Conservation (phyloP, 2,329 filamentous ascomycete species). For the Biscogniauxia mediterranea region DNA sequence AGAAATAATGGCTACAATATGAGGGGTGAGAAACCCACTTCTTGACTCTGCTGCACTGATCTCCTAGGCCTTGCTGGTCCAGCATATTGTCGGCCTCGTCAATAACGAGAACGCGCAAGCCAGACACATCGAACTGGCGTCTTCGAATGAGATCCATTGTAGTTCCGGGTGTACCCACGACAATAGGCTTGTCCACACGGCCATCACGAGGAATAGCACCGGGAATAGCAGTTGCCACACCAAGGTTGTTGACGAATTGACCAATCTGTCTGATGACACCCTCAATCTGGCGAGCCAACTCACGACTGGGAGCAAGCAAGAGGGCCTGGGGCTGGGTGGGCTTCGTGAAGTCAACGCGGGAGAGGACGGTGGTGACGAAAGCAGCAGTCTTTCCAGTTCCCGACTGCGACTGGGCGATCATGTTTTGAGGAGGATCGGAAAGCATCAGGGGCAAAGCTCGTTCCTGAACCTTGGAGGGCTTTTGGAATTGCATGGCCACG, state of each 20-base stretch:
- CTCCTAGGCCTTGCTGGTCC: constrained; percentile 89
- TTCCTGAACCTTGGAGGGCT: constrained; percentile 97
- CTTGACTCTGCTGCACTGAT: constrained; percentile 92
- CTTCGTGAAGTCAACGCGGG: constrained; percentile 73
- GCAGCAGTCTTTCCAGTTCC: constrained; percentile 97
- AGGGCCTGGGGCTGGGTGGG: constrained; percentile 77
- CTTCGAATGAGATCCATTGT: constrained; percentile 83
- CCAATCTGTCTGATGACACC: constrained; percentile 83
- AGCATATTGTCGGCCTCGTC: constrained; percentile 99
- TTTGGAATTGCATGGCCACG: constrained; percentile 79
- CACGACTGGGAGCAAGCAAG: constrained; percentile 86
- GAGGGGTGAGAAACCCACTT: constrained; percentile 52
- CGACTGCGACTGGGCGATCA: constrained; percentile 99
- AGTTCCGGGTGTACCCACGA: constrained; percentile 93
- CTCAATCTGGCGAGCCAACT: constrained; percentile 92
- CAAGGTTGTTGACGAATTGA: constrained; percentile 73
- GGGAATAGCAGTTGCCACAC: constrained; percentile 79
- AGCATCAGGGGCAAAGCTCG: constrained; percentile 88
- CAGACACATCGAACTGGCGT: constrained; percentile 67
- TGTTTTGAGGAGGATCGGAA: constrained; percentile 80
- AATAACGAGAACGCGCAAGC: constrained; percentile 80
- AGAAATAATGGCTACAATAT: neutral
- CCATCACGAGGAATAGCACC: constrained; percentile 68
- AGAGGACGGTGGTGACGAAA: constrained; percentile 89
- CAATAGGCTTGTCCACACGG: constrained; percentile 70